These are phyloP conservation scores for Monilinia aucupariae DNA, from an alignment of 2,329 filamentous ascomycete genomes.

Conservation along the genomic window DNA sequence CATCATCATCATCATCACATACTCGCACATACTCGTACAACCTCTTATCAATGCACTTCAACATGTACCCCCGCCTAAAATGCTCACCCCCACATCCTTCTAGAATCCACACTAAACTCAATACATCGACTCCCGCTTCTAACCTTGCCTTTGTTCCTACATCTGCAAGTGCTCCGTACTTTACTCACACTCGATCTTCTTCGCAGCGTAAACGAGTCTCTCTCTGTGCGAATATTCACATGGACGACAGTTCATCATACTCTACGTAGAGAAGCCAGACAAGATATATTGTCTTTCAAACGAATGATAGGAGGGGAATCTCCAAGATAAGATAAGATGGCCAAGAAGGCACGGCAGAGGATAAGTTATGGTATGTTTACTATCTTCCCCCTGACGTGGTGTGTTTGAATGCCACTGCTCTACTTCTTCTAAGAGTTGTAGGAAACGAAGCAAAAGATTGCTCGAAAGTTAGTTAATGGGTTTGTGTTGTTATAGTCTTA, in stretches of 20 bases:
- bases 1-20: too few relatives aligned
- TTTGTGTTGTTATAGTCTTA: slow-evolving; percentile 47
- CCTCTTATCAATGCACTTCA: too few relatives aligned
- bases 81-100: slow-evolving; percentile 8
- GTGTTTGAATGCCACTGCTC: not conserved
- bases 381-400: not conserved
- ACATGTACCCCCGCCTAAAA: slow-evolving; percentile 6
- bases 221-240: not conserved
- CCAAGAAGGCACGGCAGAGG: slow-evolving; percentile 63
- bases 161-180: slow-evolving; percentile 7
- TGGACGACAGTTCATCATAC: not conserved
- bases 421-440: not conserved
- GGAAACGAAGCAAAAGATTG: not conserved
- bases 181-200: not conserved
- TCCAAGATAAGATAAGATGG: slow-evolving; percentile 42
- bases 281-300: not conserved
- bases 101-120: slow-evolving; percentile 13
- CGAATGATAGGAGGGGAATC: not conserved
- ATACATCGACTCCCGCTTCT: slow-evolving; percentile 10
- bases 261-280: not conserved
- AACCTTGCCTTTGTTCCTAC: not conserved
- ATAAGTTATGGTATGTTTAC: slow-evolving; percentile 59
- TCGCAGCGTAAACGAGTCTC: not conserved
- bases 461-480: slow-evolving; percentile 8
- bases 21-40: too few relatives aligned